A percentile compares a stretch with the other conserved stretches of the same genome.
These are phyloP conservation scores for Agaricus sinodeliciosus DNA, from an alignment of 768 basidiomycete species.

Conservation along the genomic window DNA sequence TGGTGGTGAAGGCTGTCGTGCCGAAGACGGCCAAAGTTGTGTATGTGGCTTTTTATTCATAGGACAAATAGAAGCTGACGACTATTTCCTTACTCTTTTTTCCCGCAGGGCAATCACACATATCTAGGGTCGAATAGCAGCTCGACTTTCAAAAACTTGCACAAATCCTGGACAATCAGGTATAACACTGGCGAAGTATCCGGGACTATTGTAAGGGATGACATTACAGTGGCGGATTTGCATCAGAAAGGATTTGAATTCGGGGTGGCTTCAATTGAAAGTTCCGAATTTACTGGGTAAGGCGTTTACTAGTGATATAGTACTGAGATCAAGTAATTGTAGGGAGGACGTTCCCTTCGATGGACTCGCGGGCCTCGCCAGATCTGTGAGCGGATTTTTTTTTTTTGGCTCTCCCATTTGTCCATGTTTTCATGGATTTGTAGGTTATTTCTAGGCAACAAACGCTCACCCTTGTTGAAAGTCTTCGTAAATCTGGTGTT, in stretches of 20 bases:
- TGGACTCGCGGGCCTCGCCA: constrained; percentile 47
- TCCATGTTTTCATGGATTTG: background rate
- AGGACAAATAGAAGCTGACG: too few species aligned
- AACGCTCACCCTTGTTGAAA: constrained; percentile 64
- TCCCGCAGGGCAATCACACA: constrained; percentile 26
- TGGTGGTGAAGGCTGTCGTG: constrained; percentile 36
- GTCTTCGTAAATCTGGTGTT: constrained; percentile 49
- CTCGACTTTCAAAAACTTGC: constrained; percentile 47
- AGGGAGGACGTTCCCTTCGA: constrained; percentile 37
- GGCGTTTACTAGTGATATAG: constrained; percentile 9
- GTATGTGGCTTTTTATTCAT: constrained; percentile 14
- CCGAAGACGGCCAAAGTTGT: constrained; percentile 22
- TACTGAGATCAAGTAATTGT: background rate
- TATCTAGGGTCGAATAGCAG: constrained; percentile 55
- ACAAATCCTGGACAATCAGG: constrained; percentile 38
- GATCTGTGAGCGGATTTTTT: constrained; percentile 47
- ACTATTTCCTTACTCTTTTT: background rate
- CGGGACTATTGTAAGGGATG: constrained; percentile 53
- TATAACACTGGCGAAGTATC: constrained; percentile 52
- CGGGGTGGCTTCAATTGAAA: constrained; percentile 54
- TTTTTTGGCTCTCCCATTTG: background rate
- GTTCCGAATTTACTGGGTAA: constrained; percentile 41
- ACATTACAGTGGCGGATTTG: constrained; percentile 52
- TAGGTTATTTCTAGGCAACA: constrained; percentile 60
- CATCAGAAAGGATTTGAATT: constrained; percentile 46